Percentiles rank a stretch among this genome's conserved stretches.
Evolutionary conservation across 176 grass and related monocot species (phyloP).

Genomic region (Tillandsia leiboldiana): DNA sequence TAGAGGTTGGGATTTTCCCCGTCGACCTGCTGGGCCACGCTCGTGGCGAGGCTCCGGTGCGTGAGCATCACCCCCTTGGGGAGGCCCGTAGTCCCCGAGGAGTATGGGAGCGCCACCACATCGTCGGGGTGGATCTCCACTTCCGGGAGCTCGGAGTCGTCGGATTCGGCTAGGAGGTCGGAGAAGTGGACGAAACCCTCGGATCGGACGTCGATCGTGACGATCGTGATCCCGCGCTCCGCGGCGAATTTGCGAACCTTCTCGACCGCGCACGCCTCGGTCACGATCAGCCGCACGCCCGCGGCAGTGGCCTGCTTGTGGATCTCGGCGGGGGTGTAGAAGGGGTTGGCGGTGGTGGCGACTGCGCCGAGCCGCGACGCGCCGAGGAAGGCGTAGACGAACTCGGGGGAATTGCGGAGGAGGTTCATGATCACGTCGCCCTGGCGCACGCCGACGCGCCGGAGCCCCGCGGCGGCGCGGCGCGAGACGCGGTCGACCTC

Average conservation of each 20-base stretch:
- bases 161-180: conserved; percentile 21
- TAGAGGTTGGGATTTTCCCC: conserved; percentile 85
- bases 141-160: conserved; percentile 25
- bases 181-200: conserved; percentile 30
- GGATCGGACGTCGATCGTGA: conserved; percentile 50
- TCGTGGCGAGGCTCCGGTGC: conserved; percentile 87
- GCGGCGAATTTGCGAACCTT: conserved; percentile 43
- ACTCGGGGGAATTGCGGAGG: conserved; percentile 72
- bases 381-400: conserved; percentile 63
- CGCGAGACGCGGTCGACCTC: conserved; percentile 28
- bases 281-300: conserved; percentile 45
- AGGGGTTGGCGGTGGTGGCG: conserved; percentile 67
- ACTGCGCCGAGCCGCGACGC: conserved; percentile 45
- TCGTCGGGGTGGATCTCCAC: conserved; percentile 51
- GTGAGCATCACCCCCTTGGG: conserved; percentile 97
- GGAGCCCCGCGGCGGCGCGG: conserved; percentile 32
- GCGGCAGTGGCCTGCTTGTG: conserved; percentile 55
- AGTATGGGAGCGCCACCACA: conserved; percentile 71
- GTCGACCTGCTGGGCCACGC: conserved; percentile 79
- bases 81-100: conserved; percentile 71
- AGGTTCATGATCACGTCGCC: conserved; percentile 80
- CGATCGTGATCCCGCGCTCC: conserved; percentile 15
- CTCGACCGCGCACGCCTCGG: conserved; percentile 69
- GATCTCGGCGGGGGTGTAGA: conserved; percentile 65
- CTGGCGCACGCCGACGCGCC: conserved; percentile 33